Conservation (phyloP, 2,329 filamentous ascomycete genomes). For the Immersiporthe knoxdaviesiana region DNA sequence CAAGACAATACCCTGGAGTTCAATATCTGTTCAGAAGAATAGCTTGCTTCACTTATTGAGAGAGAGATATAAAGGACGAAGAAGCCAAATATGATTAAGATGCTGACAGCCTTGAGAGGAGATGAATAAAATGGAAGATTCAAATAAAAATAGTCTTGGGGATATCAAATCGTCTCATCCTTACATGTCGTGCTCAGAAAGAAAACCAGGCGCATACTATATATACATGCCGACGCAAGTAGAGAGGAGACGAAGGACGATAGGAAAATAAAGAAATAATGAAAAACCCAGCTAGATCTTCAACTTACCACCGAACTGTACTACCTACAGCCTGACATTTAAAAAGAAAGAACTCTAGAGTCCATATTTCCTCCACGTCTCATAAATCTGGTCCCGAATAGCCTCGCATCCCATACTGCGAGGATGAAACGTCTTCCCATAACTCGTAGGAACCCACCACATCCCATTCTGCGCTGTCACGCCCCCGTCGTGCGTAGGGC, state of each 20-base stretch:
- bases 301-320: not conserved
- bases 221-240: not conserved
- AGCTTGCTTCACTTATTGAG: not conserved
- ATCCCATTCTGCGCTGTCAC: slow-evolving; percentile 41
- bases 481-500: slow-evolving; percentile 35
- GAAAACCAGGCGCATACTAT: not conserved
- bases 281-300: not conserved
- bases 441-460: slow-evolving; percentile 53
- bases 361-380: slow-evolving; percentile 36
- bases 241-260: not conserved
- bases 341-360: not conserved
- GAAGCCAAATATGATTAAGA: not conserved
- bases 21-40: not conserved
- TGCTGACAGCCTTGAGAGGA: not conserved
- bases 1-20: not conserved
- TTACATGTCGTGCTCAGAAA: not conserved
- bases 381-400: slow-evolving; percentile 42
- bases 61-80: not conserved
- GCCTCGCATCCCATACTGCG: slow-evolving; percentile 44
- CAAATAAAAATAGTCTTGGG: not conserved
- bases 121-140: not conserved
- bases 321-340: not conserved
- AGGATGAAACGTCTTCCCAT: slow-evolving; percentile 51
- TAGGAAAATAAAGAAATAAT: not conserved
- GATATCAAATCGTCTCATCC: not conserved